Percentiles rank a stretch among this genome's conserved stretches.
These are phyloP conservation scores for Teunomyces aglyptinius DNA, from an alignment of 805 yeast genomes.

Conservation along the genomic window DNA sequence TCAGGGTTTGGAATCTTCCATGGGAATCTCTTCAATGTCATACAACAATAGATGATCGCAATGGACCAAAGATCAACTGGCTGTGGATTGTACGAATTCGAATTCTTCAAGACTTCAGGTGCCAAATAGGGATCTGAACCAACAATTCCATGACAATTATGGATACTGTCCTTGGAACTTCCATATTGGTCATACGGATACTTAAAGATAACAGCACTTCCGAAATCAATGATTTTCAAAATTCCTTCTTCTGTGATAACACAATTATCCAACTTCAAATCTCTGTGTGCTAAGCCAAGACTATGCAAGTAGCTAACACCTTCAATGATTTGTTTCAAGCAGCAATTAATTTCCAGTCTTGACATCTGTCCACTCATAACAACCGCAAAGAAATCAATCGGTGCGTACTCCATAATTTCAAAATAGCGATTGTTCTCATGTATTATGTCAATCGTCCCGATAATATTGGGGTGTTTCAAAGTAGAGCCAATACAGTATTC, in stretches of 20 bases:
- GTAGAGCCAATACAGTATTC: slow-evolving; percentile 86
- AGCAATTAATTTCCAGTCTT: slow-evolving; percentile 78
- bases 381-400: slow-evolving; percentile 80
- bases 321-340: slow-evolving; percentile 67
- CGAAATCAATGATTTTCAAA: slow-evolving; percentile 77
- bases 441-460: slow-evolving; percentile 74
- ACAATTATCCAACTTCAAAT: slow-evolving; percentile 79
- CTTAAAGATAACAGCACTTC: slow-evolving; percentile 78
- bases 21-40: slow-evolving; percentile 81
- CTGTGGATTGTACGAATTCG: slow-evolving; percentile 65
- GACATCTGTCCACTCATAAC: slow-evolving; percentile 86
- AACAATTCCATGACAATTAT: slow-evolving; percentile 61
- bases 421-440: slow-evolving; percentile 67
- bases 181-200: slow-evolving; percentile 57
- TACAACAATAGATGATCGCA: slow-evolving; percentile 82
- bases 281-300: slow-evolving; percentile 80
- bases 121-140: slow-evolving; percentile 88
- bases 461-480: slow-evolving; percentile 75
- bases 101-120: slow-evolving; percentile 66
- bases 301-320: slow-evolving; percentile 76
- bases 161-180: slow-evolving; percentile 23
- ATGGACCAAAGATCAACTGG: slow-evolving; percentile 82
- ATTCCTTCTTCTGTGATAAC: slow-evolving; percentile 73
- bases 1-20: slow-evolving; percentile 75
- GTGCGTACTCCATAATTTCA: slow-evolving; percentile 95